phyloP scores from a whole-genome alignment of 257 asterid genomes.

The Buddleja alternifolia region DNA sequence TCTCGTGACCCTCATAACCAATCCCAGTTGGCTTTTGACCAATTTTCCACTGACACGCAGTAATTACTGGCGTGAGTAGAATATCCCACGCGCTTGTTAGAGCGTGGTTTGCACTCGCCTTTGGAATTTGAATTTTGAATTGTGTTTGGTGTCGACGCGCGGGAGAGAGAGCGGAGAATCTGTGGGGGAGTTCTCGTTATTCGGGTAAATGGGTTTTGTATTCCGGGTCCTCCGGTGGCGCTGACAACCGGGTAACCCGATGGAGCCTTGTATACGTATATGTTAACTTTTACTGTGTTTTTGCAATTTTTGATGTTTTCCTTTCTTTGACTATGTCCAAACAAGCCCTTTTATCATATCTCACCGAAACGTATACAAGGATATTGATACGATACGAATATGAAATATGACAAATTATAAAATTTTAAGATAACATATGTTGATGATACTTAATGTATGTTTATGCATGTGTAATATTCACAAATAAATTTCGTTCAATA shows the following conservation, averaged over 20 bases:
- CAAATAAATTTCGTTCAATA: too few species aligned
- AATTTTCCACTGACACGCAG: conserved; percentile 32
- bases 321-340: conserved; percentile 16
- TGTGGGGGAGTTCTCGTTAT: conserved; percentile 22
- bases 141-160: conserved; percentile 11
- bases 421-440: too few species aligned
- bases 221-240: conserved; percentile 64
- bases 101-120: not conserved
- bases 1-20: conserved; percentile 17
- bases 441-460: too few species aligned
- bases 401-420: too few species aligned
- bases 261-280: conserved; percentile 2
- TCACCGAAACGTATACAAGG: too few species aligned
- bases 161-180: not conserved
- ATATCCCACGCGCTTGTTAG: not conserved
- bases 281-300: not conserved
- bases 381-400: too few species aligned
- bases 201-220: conserved; percentile 45
- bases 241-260: conserved; percentile 48
- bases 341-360: conserved; percentile 10
- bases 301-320: not conserved
- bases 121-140: not conserved
- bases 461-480: too few species aligned
- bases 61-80: conserved; percentile 16
- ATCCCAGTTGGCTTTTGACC: conserved; percentile 32